Evolutionary conservation across 2,329 filamentous ascomycete species (phyloP), one percentile per base, ranked within the genome.

Genomic region (Diaporthe eres): DNA sequence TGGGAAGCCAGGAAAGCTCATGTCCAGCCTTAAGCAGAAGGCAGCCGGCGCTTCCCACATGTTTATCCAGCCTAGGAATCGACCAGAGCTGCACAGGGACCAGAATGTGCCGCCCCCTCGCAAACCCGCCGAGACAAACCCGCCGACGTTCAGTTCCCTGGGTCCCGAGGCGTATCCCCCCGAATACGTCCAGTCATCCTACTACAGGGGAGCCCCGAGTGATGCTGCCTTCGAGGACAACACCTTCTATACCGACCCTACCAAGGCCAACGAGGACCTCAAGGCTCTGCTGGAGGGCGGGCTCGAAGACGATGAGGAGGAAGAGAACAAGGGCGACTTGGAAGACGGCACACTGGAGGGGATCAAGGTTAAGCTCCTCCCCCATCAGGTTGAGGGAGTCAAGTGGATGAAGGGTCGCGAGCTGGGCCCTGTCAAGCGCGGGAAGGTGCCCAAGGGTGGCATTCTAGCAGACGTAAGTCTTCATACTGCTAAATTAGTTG

Each of bases 321-420:
- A 85, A 4, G 87, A 85, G 70, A 85, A 84, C 58, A 85, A 83
- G 58, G 80, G 79, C 6, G 80, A 83, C 13, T 81, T 85, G 15
- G 84, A 89, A 19, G 89, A 90, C 61, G 88, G 89, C 2, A 85
- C 83, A 0, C 77, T 98, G 0, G 93, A 95, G 72, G 97, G 96
- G 0, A 89, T 99, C 77, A 94, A 93, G 74, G 95, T 98, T 76
- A 96, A 94, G 81, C 89, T 99, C 3, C 89, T 99, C 0, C 96
- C 96, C 6, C 97, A 99, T 85, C 97, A 99, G 84, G 92, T 98
- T 19, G 95, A 98, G 74, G 97, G 97, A 80, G 93, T 98, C 1
- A 91, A 93, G 74, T 99, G 97, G 96, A 98, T 99, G 95, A 93
- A 91, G 74, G 94, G 96, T 76, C 95, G 97, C 80, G 97, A 99